Percentiles rank a stretch among this genome's conserved stretches.
Evolutionary conservation across 2,329 filamentous ascomycete species (phyloP).

Genomic region (Alternaria tenuissima): DNA sequence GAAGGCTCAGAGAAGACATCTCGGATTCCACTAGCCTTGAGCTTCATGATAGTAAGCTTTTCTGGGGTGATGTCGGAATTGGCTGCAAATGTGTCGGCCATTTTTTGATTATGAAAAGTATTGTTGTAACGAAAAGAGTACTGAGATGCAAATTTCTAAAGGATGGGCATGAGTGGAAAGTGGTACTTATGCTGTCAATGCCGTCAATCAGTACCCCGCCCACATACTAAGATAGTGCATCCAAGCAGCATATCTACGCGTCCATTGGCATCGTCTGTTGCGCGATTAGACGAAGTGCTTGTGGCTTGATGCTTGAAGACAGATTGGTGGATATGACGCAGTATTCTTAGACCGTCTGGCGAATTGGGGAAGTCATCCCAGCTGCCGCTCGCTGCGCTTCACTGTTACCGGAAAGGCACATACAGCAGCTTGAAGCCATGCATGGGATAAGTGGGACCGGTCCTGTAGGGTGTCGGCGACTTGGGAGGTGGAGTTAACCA

Average conservation of each 20-base stretch:
- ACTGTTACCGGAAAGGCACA: conserved; percentile 8
- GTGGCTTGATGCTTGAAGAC: conserved; percentile 5
- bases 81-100: conserved; percentile 13
- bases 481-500: conserved; percentile 8
- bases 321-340: conserved; percentile 8
- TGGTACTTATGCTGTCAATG: conserved; percentile 15
- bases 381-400: neutral
- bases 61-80: conserved; percentile 28
- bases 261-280: neutral
- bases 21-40: conserved; percentile 29
- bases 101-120: neutral
- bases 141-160: neutral
- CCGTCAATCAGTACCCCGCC: neutral
- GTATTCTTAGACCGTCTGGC: neutral
- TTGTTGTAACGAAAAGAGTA: neutral
- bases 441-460: conserved; percentile 1
- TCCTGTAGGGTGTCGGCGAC: conserved; percentile 13
- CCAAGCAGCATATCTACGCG: neutral
- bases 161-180: neutral
- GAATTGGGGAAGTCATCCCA: neutral
- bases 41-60: conserved; percentile 35
- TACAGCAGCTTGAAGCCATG: conserved; percentile 6
- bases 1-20: conserved; percentile 36
- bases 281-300: conserved; percentile 1
- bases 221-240: neutral